These are phyloP conservation scores for Babesia bovis DNA, from an alignment of 169 alveolate species.

Conservation along the genomic window DNA sequence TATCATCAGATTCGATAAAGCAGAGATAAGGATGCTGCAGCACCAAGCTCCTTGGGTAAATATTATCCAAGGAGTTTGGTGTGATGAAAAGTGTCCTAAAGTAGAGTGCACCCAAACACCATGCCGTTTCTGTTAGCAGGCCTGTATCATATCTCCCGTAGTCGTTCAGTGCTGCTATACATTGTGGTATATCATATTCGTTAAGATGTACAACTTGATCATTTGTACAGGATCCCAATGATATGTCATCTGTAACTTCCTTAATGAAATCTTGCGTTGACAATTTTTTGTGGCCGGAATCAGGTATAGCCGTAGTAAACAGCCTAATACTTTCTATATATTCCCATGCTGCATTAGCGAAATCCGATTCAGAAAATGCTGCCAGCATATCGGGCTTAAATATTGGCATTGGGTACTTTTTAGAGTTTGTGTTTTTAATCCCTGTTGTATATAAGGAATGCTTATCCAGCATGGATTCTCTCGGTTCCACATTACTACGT, in stretches of 20 bases:
- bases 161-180: conserved; percentile 10
- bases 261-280: conserved; percentile 3
- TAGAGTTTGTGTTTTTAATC: not conserved
- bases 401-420: not conserved
- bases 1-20: conserved; percentile 3
- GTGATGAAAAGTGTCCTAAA: conserved; percentile 11
- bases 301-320: not conserved
- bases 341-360: not conserved
- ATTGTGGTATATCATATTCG: conserved; percentile 11
- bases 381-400: not conserved
- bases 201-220: not conserved
- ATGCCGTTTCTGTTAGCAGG: not conserved
- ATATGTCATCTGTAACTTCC: conserved; percentile 1
- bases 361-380: not conserved
- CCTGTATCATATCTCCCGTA: conserved; percentile 8
- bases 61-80: not conserved
- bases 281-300: not conserved
- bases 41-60: conserved; percentile 15
- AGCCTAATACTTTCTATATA: not conserved
- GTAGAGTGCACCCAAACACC: not conserved
- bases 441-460: not conserved
- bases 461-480: not conserved
- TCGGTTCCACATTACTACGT: not conserved
- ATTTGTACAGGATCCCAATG: conserved; percentile 4
- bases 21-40: not conserved